These are phyloP conservation scores for Collybia sp. DNA, from an alignment of 768 basidiomycete genomes.

Conservation along the genomic window DNA sequence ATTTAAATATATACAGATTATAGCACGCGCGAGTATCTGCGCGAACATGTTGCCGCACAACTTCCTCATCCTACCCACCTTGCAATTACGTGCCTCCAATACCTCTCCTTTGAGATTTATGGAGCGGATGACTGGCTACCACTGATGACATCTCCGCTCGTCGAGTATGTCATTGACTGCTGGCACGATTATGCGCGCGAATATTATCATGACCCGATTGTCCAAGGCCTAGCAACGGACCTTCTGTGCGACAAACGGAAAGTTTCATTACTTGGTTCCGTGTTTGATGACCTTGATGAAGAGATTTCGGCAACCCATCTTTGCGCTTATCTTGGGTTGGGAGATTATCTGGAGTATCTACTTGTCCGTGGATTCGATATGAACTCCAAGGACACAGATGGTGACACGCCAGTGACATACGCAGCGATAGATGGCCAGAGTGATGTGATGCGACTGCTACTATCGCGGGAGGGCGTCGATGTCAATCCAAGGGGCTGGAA, in stretches of 20 bases:
- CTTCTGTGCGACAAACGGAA: neutral
- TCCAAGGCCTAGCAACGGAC: neutral
- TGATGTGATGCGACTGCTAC: constrained; percentile 3
- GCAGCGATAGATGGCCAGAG: constrained; percentile 7
- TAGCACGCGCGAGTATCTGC: too few relatives aligned
- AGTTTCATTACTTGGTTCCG: neutral
- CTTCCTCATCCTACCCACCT: too few relatives aligned
- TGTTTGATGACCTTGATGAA: neutral
- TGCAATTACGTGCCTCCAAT: too few relatives aligned
- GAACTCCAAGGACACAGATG: constrained; percentile 2
- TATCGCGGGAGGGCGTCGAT: neutral
- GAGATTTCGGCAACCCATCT: constrained; percentile 3
- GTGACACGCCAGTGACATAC: constrained; percentile 3
- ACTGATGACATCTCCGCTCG: neutral
- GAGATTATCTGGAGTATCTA: neutral
- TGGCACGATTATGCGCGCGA: constrained; percentile 7
- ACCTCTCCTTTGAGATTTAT: too few relatives aligned
- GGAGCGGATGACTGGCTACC: too few relatives aligned
- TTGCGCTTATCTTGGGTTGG: constrained; percentile 2
- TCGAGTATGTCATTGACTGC: constrained; percentile 4
- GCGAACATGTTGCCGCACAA: too few relatives aligned
- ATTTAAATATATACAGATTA: too few relatives aligned
- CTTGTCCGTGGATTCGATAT: constrained; percentile 1
- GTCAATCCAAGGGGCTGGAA: too few relatives aligned
- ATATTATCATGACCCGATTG: neutral